Evolutionary conservation across 208 protist genomes (phyloP).

Genomic region (Strigomonas oncopelti): DNA sequence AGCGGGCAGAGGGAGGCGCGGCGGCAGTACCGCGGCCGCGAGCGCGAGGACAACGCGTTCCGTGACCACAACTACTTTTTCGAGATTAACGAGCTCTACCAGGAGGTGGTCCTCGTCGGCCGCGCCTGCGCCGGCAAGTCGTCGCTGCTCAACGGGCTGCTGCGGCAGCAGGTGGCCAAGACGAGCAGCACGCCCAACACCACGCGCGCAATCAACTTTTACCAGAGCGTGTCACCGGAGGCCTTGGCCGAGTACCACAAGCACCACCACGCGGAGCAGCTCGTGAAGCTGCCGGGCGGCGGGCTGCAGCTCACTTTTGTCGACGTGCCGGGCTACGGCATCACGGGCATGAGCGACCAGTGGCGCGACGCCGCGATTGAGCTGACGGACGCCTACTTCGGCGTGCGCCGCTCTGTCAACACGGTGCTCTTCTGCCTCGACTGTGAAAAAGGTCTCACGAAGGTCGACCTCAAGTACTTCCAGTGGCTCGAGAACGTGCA

Average conservation of each 20-base stretch:
- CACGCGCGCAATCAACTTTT: conserved; percentile 81
- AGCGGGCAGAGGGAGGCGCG: not conserved
- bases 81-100: conserved; percentile 88
- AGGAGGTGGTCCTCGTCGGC: conserved; percentile 85
- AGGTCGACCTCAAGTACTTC: conserved; percentile 86
- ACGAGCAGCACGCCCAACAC: conserved; percentile 87
- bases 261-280: conserved; percentile 48
- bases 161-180: conserved; percentile 66
- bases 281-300: conserved; percentile 83
- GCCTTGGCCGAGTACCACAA: conserved; percentile 69
- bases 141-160: conserved; percentile 80
- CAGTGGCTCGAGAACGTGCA: conserved; percentile 88
- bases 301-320: conserved; percentile 89
- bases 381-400: conserved; percentile 86
- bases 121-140: conserved; percentile 84
- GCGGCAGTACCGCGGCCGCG: conserved; percentile 28
- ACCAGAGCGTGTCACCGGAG: conserved; percentile 82
- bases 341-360: conserved; percentile 85
- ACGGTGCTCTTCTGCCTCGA: conserved; percentile 89
- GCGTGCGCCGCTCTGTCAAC: conserved; percentile 88
- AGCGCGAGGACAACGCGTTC: conserved; percentile 60
- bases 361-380: conserved; percentile 86
- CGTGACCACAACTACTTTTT: conserved; percentile 88
- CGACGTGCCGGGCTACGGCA: conserved; percentile 87
- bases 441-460: conserved; percentile 79